Conservation (phyloP, 2,329 filamentous ascomycete species). For the Alternaria hordeiaustralica region DNA sequence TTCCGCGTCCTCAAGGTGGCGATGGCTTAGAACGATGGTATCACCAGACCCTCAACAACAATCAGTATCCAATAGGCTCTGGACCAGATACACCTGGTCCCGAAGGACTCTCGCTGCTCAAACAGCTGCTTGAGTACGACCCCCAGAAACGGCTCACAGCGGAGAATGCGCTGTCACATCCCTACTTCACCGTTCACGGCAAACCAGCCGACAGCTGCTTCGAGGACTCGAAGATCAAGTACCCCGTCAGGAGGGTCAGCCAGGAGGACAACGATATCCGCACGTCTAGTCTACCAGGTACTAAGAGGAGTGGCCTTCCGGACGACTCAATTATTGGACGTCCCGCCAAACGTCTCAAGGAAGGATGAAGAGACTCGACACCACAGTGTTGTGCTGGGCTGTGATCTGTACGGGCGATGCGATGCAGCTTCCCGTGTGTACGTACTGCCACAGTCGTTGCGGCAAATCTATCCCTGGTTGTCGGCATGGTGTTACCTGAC, state of each 20-base stretch:
- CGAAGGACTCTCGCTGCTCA: slow-evolving; percentile 83
- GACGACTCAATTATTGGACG: slow-evolving; percentile 75
- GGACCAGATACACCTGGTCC: slow-evolving; percentile 51
- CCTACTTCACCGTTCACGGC: slow-evolving; percentile 73
- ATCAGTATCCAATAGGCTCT: slow-evolving; percentile 52
- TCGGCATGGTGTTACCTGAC: slow-evolving; percentile 4
- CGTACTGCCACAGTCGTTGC: slow-evolving; percentile 1
- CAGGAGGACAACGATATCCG: slow-evolving; percentile 96
- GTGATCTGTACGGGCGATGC: not conserved
- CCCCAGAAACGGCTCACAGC: slow-evolving; percentile 87
- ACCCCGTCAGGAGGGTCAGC: slow-evolving; percentile 87
- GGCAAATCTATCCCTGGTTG: slow-evolving; percentile 8
- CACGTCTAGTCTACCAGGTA: slow-evolving; percentile 87
- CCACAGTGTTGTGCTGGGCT: not conserved
- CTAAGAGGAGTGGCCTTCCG: slow-evolving; percentile 83
- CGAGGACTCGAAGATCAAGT: slow-evolving; percentile 84
- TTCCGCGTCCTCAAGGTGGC: slow-evolving; percentile 55
- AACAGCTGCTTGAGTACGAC: slow-evolving; percentile 88
- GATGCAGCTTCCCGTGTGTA: slow-evolving; percentile 11
- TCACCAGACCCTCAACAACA: slow-evolving; percentile 55
- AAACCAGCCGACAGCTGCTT: slow-evolving; percentile 85
- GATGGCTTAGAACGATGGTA: slow-evolving; percentile 72
- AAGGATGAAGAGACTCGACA: slow-evolving; percentile 34
- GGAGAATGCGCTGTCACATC: slow-evolving; percentile 84
- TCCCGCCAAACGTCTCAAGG: slow-evolving; percentile 63